Conservation (phyloP, 2,329 filamentous ascomycete genomes). For the Pseudogymnoascus sp. region DNA sequence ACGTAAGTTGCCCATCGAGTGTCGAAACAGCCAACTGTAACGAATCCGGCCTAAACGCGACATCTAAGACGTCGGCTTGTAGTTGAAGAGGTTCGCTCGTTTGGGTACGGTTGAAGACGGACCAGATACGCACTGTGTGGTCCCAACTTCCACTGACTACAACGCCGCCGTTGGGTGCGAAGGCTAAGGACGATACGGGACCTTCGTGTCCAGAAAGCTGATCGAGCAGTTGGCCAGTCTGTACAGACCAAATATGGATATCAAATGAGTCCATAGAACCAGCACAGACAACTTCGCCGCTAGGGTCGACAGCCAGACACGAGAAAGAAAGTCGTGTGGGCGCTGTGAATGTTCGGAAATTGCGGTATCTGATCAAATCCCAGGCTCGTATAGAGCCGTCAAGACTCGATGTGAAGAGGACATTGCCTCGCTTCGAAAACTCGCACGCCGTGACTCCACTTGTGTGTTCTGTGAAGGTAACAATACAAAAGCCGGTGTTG, state of each 20-base stretch:
- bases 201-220: conserved; percentile 88
- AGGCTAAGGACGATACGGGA: conserved; percentile 79
- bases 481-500: conserved; percentile 91
- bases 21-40: conserved; percentile 86
- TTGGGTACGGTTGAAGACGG: conserved; percentile 85
- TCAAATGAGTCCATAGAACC: conserved; percentile 95
- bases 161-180: conserved; percentile 75
- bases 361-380: conserved; percentile 92
- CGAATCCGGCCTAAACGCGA: conserved; percentile 84
- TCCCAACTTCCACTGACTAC: conserved; percentile 96
- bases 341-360: conserved; percentile 95
- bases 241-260: conserved; percentile 96
- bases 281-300: conserved; percentile 90
- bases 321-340: conserved; percentile 87
- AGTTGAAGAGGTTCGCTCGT: conserved; percentile 90
- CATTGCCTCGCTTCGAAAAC: conserved; percentile 90
- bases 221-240: conserved; percentile 91
- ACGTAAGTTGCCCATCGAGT: conserved; percentile 85
- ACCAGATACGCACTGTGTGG: conserved; percentile 91
- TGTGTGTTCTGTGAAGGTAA: conserved; percentile 95
- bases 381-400: conserved; percentile 93
- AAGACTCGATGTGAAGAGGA: conserved; percentile 88
- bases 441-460: conserved; percentile 90
- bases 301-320: conserved; percentile 91
- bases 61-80: conserved; percentile 79